A percentile compares a stretch with the other conserved stretches of the same genome.
Conservation (phyloP, 805 yeast species). For the Candida ficus region DNA sequence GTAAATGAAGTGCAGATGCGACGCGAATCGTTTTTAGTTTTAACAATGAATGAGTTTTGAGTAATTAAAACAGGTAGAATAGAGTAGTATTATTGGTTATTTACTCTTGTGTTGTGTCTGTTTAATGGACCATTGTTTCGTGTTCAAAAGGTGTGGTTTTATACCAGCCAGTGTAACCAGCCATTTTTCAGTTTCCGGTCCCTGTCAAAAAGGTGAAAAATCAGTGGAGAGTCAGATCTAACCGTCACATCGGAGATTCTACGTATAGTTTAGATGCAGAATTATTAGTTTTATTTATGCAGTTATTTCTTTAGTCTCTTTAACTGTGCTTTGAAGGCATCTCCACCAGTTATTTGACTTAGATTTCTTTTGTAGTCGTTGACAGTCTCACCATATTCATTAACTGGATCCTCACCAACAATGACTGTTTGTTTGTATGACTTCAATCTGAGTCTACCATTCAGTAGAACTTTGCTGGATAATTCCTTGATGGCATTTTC, state of each 20-base stretch:
- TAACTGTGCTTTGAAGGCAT: slow-evolving; percentile 21
- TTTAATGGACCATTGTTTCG: background rate
- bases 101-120: too few relatives aligned
- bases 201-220: too few relatives aligned
- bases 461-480: slow-evolving; percentile 61
- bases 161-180: too few relatives aligned
- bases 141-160: background rate
- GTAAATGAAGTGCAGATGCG: background rate
- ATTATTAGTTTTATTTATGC: too few relatives aligned
- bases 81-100: too few relatives aligned
- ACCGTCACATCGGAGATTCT: too few relatives aligned
- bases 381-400: slow-evolving; percentile 17
- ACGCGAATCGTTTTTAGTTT: too few relatives aligned
- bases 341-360: slow-evolving; percentile 17
- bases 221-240: too few relatives aligned
- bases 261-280: too few relatives aligned
- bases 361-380: slow-evolving; percentile 18
- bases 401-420: slow-evolving; percentile 42
- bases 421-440: slow-evolving; percentile 74
- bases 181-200: too few relatives aligned
- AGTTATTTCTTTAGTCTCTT: slow-evolving; percentile 18
- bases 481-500: slow-evolving; percentile 51
- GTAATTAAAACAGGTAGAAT: too few relatives aligned
- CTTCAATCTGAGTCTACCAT: slow-evolving; percentile 67
- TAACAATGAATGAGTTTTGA: too few relatives aligned